Base-by-base conservation (phyloP, 2,329 filamentous ascomycete genomes). In the Aspergillus sp. region DNA sequence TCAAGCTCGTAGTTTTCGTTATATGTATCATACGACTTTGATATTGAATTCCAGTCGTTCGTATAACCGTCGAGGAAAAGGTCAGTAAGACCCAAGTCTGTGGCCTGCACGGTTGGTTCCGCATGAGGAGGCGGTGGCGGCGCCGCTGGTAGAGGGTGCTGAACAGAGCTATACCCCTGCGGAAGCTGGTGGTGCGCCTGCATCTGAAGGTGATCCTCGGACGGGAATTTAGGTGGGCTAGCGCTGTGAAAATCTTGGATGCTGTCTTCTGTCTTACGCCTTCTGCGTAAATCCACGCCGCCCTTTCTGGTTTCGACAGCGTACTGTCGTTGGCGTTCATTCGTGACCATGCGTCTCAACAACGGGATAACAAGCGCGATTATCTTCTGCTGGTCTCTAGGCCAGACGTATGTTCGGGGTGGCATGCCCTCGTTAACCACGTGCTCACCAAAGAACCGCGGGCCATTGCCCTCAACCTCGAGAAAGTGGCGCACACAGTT, bases 311-410 rank as follows among this genome's bases (percentile, higher is more conserved):
- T 82, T 67, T 83, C 81, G 30, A 83, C 79, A 1, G 83, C 83
- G 68, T 85, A 85, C 64, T 82, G 76, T 39, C 83, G 74, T 65
- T 86, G 83, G 22, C 83, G 75, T 66, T 85, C 83, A 58, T 86
- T 86, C 15, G 82, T 85, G 12, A 85, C 82, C 82, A 85, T 84
- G 22, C 83, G 75, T 56, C 83, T 71, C 58, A 86, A 72, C 46
- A 85, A 68, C 12, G 82, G 83, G 60, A 82, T 84, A n/a, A 84
- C 79, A 20, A 83, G 70, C n/a, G 79, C 76, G 41, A 85, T 81
- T 50, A 85, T 82, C 59, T 80, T 80, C 56, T 82, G 80, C 50
- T 78, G 77, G 61, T 85, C 82, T 47, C 75, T 73, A 3, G 83
- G 83, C 83, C 83, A 86, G 13, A 80, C 70, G 54, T 82, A 73